Percentiles rank a stretch among this genome's conserved stretches.
Evolutionary conservation across 768 basidiomycete species (phyloP).

Genomic region (Macrolepiota albuminosa): DNA sequence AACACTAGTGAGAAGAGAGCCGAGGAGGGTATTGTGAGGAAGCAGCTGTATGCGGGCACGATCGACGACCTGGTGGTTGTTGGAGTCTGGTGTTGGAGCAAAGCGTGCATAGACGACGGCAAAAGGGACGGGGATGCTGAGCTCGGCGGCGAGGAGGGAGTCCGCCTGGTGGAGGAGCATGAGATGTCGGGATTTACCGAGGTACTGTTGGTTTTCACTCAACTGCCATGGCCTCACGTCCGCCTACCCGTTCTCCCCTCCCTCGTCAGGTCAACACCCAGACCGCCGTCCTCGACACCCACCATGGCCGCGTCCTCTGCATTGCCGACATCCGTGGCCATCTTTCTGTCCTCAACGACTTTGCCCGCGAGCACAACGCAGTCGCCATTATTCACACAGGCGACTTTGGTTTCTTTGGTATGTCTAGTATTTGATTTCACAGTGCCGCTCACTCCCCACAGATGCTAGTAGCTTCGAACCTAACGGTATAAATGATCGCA

Average conservation of each 20-base stretch:
- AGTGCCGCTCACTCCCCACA: constrained; percentile 22
- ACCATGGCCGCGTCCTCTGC: constrained; percentile 87
- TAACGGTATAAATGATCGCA: constrained; percentile 78
- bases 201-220: constrained; percentile 2
- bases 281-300: constrained; percentile 73
- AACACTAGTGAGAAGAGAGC: constrained; percentile 49
- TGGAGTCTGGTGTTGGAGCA: constrained; percentile 17
- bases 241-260: constrained; percentile 55
- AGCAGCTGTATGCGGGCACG: constrained; percentile 47
- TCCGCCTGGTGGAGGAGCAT: constrained; percentile 3
- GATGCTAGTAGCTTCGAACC: constrained; percentile 77
- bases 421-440: constrained; percentile 16
- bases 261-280: constrained; percentile 64
- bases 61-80: constrained; percentile 43
- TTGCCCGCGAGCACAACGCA: constrained; percentile 85
- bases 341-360: constrained; percentile 82
- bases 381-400: constrained; percentile 95
- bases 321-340: constrained; percentile 92
- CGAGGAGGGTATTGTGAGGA: constrained; percentile 29
- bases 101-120: constrained; percentile 43
- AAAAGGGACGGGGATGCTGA: background rate
- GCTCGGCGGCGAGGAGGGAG: constrained; percentile 1
- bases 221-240: constrained; percentile 20
- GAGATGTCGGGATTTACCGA: constrained; percentile 14
- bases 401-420: constrained; percentile 98